Conservation (phyloP, 169 alveolate species). For the Eimeria necatrix region DNA sequence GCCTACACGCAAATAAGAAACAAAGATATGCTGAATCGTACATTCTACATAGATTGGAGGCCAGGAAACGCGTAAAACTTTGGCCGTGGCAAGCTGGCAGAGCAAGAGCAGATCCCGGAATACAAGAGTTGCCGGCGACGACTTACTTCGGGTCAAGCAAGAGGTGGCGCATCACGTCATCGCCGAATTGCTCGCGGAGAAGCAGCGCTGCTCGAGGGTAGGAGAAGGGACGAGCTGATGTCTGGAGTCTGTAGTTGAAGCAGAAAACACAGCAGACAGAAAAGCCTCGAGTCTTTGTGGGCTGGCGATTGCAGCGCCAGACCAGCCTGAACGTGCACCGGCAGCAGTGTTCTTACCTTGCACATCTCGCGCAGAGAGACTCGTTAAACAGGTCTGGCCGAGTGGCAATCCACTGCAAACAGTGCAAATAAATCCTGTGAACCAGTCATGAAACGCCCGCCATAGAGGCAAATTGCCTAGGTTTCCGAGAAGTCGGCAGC, state of each 20-base stretch:
- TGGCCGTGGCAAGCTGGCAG: not conserved
- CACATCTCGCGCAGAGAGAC: slow-evolving; percentile 71
- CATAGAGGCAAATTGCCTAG: too few relatives aligned
- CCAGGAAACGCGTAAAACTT: not conserved
- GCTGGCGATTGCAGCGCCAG: not conserved
- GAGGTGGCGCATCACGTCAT: slow-evolving; percentile 39
- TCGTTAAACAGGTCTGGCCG: slow-evolving; percentile 74
- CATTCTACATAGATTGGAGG: not conserved
- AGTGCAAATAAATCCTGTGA: not conserved
- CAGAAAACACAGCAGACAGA: not conserved
- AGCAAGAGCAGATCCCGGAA: not conserved
- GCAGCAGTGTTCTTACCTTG: slow-evolving; percentile 31
- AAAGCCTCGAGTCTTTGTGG: not conserved
- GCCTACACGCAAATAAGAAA: slow-evolving; percentile 56
- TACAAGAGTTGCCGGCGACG: not conserved
- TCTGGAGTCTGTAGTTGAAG: slow-evolving; percentile 50
- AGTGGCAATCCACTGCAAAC: slow-evolving; percentile 77
- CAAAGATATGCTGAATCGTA: not conserved
- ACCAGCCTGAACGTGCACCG: not conserved
- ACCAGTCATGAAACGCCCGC: too few relatives aligned
- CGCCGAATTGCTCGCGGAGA: slow-evolving; percentile 70
- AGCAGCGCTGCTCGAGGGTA: slow-evolving; percentile 74
- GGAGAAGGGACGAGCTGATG: slow-evolving; percentile 59
- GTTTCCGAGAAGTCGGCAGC: too few relatives aligned
- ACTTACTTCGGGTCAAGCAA: slow-evolving; percentile 69